Conservation (phyloP, 768 basidiomycete species). For the Trametes gibbosa region DNA sequence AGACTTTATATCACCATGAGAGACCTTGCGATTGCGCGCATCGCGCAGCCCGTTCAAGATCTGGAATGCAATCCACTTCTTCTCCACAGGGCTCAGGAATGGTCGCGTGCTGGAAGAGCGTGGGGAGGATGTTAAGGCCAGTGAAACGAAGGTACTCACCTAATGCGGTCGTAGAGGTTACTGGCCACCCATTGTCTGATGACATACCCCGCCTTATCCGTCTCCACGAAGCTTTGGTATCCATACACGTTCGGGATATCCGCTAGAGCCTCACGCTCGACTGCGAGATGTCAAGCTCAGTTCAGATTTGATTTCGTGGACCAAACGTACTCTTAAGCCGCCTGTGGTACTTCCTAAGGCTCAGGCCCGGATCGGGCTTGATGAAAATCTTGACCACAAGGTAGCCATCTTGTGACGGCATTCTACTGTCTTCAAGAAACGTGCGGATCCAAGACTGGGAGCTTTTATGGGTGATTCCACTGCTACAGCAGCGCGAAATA, state of each 20-base stretch:
- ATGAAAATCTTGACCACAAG: slow-evolving; percentile 94
- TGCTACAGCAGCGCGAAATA: neutral
- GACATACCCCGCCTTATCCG: slow-evolving; percentile 93
- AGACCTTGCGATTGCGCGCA: slow-evolving; percentile 79
- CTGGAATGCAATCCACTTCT: slow-evolving; percentile 98
- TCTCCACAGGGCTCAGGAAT: slow-evolving; percentile 87
- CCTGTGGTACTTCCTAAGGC: slow-evolving; percentile 69
- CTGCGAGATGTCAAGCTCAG: slow-evolving; percentile 38
- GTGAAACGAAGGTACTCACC: slow-evolving; percentile 47
- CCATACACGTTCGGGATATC: slow-evolving; percentile 89
- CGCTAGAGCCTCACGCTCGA: slow-evolving; percentile 77
- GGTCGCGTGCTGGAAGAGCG: slow-evolving; percentile 75
- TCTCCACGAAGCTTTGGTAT: slow-evolving; percentile 89
- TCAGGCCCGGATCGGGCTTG: slow-evolving; percentile 86
- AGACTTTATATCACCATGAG: slow-evolving; percentile 97
- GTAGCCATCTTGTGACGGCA: slow-evolving; percentile 79
- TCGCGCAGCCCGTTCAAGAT: slow-evolving; percentile 82
- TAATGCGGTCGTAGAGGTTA: slow-evolving; percentile 95
- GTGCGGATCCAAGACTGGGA: slow-evolving; percentile 62
- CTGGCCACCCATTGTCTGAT: slow-evolving; percentile 94
- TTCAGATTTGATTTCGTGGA: neutral
- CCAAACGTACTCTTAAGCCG: slow-evolving; percentile 65
- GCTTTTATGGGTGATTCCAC: neutral
- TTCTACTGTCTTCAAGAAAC: slow-evolving; percentile 79
- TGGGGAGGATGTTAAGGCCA: neutral